Base-by-base conservation (phyloP, 2,329 filamentous ascomycete species). In the Cladosporium velox region DNA sequence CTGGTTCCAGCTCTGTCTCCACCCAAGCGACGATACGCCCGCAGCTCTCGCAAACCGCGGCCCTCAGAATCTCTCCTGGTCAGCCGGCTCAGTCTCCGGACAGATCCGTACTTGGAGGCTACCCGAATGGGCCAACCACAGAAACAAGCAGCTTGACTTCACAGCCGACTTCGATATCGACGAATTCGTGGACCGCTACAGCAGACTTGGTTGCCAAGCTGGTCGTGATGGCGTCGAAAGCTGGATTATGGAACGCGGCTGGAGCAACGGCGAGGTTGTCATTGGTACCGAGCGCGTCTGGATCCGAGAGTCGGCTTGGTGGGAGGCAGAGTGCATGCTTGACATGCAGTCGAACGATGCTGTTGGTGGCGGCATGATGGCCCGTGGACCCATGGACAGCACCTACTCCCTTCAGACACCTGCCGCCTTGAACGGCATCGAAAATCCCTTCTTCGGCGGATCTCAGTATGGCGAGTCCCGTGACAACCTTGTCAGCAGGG, bases 231-330 rank as follows among this genome's bases (percentile, higher is more conserved):
- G 94, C 58, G 93, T 97, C 63, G 92, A 98, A 75, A 96, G 87
- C 73, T 99, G 94, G 92, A 85, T 96, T 66, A 85, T 98, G 59
- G 93, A 98, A 79, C 89, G 95, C 66, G 95, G 95, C 1, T 99
- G 95, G 95, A 97, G 92, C 80, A 99, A 99, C 72, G 95, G 95
- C 47, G 95, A 98, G 79, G 93, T 98, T 1, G 88, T 97, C 5
- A 84, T 98, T 35, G 95, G 95, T 65, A 89, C 88, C 66, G 93
- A 98, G 78, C 91, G 95, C 35, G 88, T 99, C 51, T 99, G 95
- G 95, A 93, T 98, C 83, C 88, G 94, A 59, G 95, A 99, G 79
- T 86, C 83, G 66, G 91, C 93, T 2, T 99, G 95, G 94, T 98
- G 94, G 94, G 94, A 98, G 79, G 94, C 93, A 5, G 95, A 99